phyloP scores from a whole-genome alignment of 192 early-diverging fungal species.

The Diversispora epigaea region DNA sequence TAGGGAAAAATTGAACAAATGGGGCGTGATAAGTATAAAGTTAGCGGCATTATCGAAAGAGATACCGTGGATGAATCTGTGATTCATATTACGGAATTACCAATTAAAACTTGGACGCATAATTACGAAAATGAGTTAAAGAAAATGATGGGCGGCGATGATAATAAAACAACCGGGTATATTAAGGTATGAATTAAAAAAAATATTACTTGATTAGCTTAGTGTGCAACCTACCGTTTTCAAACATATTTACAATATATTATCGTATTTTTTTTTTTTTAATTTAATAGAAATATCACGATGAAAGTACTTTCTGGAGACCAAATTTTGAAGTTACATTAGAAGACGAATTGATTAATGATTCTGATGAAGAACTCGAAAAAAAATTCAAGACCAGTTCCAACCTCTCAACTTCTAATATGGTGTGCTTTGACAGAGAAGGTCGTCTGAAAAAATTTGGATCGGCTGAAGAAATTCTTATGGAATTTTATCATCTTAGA shows the following conservation, averaged over 20 bases:
- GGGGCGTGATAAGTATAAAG: conserved; percentile 60
- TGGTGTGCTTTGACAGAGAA: conserved; percentile 91
- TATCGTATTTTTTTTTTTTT: too few relatives aligned
- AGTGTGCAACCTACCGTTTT: too few relatives aligned
- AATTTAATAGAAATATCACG: too few relatives aligned
- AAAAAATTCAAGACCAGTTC: conserved; percentile 77
- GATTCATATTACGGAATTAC: conserved; percentile 87
- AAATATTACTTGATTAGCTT: too few relatives aligned
- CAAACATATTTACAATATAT: too few relatives aligned
- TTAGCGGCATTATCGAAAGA: conserved; percentile 68
- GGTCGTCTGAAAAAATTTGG: conserved; percentile 82
- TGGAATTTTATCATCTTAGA: conserved; percentile 86
- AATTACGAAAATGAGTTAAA: conserved; percentile 77
- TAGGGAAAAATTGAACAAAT: conserved; percentile 31
- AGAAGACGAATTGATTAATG: conserved; percentile 72
- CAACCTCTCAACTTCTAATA: conserved; percentile 80
- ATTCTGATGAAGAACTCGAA: conserved; percentile 76
- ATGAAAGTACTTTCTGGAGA: neutral
- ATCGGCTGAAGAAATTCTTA: conserved; percentile 74
- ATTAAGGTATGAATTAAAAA: too few relatives aligned
- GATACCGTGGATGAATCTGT: conserved; percentile 60
- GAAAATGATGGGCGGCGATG: too few relatives aligned
- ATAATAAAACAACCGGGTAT: too few relatives aligned
- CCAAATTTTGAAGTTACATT: conserved; percentile 54
- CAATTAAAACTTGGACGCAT: conserved; percentile 86